Base-by-base conservation (phyloP, 192 early-diverging fungal genomes). In the Chytriomyces sp. region DNA sequence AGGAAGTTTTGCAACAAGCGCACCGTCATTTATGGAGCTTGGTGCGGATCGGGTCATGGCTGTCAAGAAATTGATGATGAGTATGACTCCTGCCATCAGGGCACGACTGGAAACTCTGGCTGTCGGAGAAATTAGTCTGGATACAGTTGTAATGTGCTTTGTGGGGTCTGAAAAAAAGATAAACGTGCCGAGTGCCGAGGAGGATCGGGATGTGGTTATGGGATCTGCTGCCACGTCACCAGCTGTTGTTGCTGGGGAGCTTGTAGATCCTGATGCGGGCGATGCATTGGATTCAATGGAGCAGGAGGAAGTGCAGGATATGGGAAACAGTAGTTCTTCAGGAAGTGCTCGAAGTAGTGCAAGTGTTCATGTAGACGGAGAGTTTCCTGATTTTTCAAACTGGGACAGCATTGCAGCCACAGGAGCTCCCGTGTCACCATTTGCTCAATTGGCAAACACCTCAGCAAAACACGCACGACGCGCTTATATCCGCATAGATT, bases 41-140 rank as follows among this genome's bases (percentile, higher is more conserved):
- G 68, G 9, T n/a, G 68, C 68, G 46, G 24, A 16, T 16, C 24
- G 63, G 11, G 26, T 64, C 11, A 11, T 16, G 24, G 24, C 35
- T 64, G 73, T 75, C 45, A 20, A 53, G 64, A 9, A 48, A 24
- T 47, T 75, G 46, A 16, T 75, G 44, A 50, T 75, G 73, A 48
- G 73, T 7, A 20, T 75, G 63, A 23, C 13, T 43, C 10, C 45
- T 9, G 71, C 24, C 45, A 35, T 53, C 13, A 18, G 50, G 13
- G 60, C 10, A 20, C 11, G 57, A 13, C 24, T 74, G 45, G 60
- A n/a, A 18, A 49, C 24, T 26, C 47, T 75, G 18, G 73, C 73
- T 45, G 64, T 75, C 60, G 73, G 73, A 26, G 73, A 75, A 48
- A 49, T 75, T 48, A 45, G 7, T 7, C 9, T 65, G 35, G 63